Base-by-base conservation (phyloP, 2,329 filamentous ascomycete genomes). In the Xylaria sp. region DNA sequence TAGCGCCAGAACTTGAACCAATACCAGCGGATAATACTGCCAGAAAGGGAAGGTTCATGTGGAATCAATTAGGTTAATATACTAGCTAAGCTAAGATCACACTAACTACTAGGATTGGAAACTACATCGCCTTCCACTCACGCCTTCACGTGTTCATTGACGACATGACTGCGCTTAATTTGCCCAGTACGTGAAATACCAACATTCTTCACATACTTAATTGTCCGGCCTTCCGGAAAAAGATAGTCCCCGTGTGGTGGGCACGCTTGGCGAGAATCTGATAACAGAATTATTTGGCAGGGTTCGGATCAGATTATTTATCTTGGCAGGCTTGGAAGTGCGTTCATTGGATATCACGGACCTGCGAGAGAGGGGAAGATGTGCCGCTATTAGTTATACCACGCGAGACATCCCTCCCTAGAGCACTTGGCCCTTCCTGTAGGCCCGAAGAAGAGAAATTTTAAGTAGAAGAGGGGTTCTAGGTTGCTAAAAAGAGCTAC, bases 251-350 rank as follows among this genome's bases (percentile, higher is more conserved):
- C 17, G 5, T 13, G 42, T 40, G 31, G 23, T 20, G 5, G 9
- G 15, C 7, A 31, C 62, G 13, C 57, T 68, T 65, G 51, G 62
- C 66, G 23, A 56, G 17, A 7, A 68, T 62, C 51, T 61, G 46
- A 46, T 53, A 46, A 61, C 36, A 53, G 48, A 13, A 44, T 11
- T 15, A 15, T 58, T 48, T 58, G 33, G 61, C 57, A 61, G 40
- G 56, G 15, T 23, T 57, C 51, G 66, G 62, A 68, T 68, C 62
- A 65, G 62, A 68, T 68, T 58, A 68, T 53, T 65, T 54, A 3
- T 40, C 62, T 68, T 68, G 66, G 66, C 61, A 10, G 5, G 6
- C 17, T 11, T 40, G 5, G 13, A 54, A 9, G 5, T 9, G 7
- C 33, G 10, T 46, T 58, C 20, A 59, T 59, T 63, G 54, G 65